Conservation (phyloP, 2,329 filamentous ascomycete species). For the Dendrostoma leiphaemia region DNA sequence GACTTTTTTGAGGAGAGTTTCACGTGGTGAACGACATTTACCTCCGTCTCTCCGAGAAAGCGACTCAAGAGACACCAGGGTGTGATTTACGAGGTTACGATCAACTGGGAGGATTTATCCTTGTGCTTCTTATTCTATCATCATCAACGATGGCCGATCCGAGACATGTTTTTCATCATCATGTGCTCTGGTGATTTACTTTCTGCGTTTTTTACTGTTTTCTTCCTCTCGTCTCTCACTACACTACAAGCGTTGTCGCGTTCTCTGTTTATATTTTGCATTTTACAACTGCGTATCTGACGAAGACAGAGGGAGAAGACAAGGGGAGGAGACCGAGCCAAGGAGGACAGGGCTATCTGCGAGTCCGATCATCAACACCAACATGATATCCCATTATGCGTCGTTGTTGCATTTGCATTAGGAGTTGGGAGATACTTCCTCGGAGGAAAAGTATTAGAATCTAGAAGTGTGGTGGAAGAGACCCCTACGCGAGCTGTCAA, state of each 20-base stretch:
- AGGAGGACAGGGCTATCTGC: not conserved
- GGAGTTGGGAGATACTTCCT: not conserved
- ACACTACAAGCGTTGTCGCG: not conserved
- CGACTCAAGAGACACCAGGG: conserved; percentile 13
- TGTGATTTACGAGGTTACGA: conserved; percentile 14
- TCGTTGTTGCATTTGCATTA: not conserved
- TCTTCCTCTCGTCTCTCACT: not conserved
- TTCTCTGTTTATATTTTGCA: conserved; percentile 13
- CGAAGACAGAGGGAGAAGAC: not conserved
- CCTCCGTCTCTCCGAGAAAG: not conserved
- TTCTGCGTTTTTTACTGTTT: not conserved
- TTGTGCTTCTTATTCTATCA: not conserved
- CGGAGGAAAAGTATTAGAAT: not conserved
- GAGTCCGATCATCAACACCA: too few species aligned
- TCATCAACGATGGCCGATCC: conserved; percentile 4
- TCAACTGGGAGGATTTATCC: not conserved
- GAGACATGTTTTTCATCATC: not conserved
- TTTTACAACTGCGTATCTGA: not conserved
- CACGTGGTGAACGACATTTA: conserved; percentile 47
- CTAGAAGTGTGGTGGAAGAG: not conserved
- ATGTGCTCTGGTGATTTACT: conserved; percentile 13
- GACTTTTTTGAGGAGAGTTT: conserved; percentile 80
- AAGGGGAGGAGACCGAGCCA: not conserved
- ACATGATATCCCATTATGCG: conserved; percentile 2
- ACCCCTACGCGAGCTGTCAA: too few species aligned